A percentile compares a stretch with the other conserved stretches of the same genome.
Evolutionary conservation across 1,139 yeast species (phyloP).

Genomic region (Saccharomyces hybrid): DNA sequence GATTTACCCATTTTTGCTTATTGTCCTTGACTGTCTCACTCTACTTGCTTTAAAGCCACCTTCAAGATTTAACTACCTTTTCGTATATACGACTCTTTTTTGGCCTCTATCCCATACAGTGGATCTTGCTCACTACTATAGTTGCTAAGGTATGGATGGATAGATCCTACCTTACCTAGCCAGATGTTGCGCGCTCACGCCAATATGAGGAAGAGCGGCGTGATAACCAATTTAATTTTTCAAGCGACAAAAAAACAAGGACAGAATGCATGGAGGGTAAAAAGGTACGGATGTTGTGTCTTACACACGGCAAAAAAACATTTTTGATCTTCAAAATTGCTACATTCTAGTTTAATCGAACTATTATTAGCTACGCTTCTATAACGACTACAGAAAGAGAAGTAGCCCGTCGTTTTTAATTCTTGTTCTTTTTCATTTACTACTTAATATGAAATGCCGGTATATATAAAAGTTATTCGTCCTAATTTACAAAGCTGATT

Average conservation of each 20-base stretch:
- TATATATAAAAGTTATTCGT: conserved; percentile 1
- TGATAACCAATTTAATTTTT: background rate
- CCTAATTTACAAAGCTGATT: background rate
- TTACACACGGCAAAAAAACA: too few species aligned
- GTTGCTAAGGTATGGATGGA: background rate
- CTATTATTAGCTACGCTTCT: background rate
- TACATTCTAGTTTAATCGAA: background rate
- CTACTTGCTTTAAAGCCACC: background rate
- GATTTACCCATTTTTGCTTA: conserved; percentile 36
- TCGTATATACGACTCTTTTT: background rate
- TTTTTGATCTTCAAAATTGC: background rate
- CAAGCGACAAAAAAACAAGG: background rate
- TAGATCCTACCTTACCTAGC: background rate
- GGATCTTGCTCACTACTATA: background rate
- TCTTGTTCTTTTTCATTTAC: too few species aligned
- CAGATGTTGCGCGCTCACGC: background rate
- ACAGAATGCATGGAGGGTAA: background rate
- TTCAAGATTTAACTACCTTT: background rate
- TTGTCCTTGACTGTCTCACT: conserved; percentile 26
- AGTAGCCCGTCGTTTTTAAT: too few species aligned
- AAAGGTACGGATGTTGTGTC: background rate
- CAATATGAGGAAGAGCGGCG: too few species aligned
- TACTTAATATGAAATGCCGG: background rate
- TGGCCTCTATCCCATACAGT: background rate
- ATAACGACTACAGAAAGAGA: background rate